Conservation (phyloP, 2,329 filamentous ascomycete genomes). For the Trichoderma breve region DNA sequence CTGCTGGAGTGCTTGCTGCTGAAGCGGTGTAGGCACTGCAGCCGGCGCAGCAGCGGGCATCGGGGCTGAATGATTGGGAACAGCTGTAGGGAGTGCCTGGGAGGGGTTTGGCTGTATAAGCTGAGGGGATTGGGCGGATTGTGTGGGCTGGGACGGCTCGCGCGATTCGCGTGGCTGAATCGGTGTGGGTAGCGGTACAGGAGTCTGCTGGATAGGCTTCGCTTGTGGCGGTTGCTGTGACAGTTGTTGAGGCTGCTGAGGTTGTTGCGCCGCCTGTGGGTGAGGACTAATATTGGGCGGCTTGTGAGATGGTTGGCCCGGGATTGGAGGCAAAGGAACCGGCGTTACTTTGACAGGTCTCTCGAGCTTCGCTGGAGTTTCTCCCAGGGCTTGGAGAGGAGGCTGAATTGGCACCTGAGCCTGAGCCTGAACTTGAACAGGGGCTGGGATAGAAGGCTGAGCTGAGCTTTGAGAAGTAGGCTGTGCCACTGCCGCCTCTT, state of each 20-base stretch:
- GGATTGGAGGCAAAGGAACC: constrained; percentile 37
- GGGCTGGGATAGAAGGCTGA: background rate
- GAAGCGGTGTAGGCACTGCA: background rate
- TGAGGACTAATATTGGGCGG: constrained; percentile 26
- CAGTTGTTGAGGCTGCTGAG: constrained; percentile 21
- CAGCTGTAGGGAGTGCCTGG: constrained; percentile 19
- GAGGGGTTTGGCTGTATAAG: background rate
- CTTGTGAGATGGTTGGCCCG: constrained; percentile 36
- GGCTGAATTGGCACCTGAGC: background rate
- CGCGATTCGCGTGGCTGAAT: constrained; percentile 23
- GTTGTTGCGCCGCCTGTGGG: constrained; percentile 22
- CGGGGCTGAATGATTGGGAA: constrained; percentile 14
- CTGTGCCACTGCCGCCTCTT: constrained; percentile 27
- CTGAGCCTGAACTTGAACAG: background rate
- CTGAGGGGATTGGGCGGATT: background rate
- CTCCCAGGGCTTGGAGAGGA: constrained; percentile 24
- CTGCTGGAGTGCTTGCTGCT: background rate
- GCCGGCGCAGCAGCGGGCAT: background rate
- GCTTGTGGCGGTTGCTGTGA: constrained; percentile 9
- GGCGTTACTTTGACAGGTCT: constrained; percentile 37
- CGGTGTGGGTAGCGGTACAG: constrained; percentile 21
- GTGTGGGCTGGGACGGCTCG: constrained; percentile 24
- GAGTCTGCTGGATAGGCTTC: background rate
- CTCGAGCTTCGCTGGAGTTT: constrained; percentile 25
- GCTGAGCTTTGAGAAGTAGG: constrained; percentile 23